Evolutionary conservation across 2,329 filamentous ascomycete genomes (phyloP), one percentile per base, ranked within the genome.

Genomic region (Penicillium decumbens): DNA sequence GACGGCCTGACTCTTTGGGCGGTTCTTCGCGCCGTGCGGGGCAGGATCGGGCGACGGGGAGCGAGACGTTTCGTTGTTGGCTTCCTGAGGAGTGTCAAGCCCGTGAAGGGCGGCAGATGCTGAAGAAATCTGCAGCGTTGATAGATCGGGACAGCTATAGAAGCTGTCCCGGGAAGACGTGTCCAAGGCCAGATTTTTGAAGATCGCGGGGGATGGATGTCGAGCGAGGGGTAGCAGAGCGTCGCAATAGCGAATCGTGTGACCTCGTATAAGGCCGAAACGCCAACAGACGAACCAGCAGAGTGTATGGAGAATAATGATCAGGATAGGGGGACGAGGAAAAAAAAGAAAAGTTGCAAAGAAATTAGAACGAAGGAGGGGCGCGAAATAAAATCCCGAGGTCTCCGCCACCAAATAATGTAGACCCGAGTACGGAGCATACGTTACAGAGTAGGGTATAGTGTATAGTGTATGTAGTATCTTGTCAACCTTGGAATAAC

Each of bases 81-180:
- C 41, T 46, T 64, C 58, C 44, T 54, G 54, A 44, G 58, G 53
- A 45, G 47, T 55, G 60, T 58, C 56, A 50, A 62, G 60, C 41
- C 50, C 54, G 63, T 58, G 55, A 47, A 62, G 60, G 32, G 47
- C 47, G 27, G 50, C 44, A 4, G 56, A 56, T 49, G 55, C 54
- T 49, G 44, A 57, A 51, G 57, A 57, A 53, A 57, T 61, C 60
- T 56, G 66, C 56, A 71, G 61, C 49, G 65, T 61, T 38, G 67
- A 70, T 56, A 72, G 64, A 64, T 72, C 69, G 60, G 69, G 69
- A 67, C 70, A 73, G 69, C 71, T 71, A 59, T 67, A 59, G 54
- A 65, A 71, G 69, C 68, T 69, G 68, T 67, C 65, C 65, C 66
- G 65, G 58, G 63, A 63, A 54, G 64, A 60, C 32, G 61, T 63